Percentiles rank a stretch among this genome's conserved stretches.
phyloP scores from a whole-genome alignment of 495 filamentous ascomycete genomes.

The Hypoxylon perforatum region DNA sequence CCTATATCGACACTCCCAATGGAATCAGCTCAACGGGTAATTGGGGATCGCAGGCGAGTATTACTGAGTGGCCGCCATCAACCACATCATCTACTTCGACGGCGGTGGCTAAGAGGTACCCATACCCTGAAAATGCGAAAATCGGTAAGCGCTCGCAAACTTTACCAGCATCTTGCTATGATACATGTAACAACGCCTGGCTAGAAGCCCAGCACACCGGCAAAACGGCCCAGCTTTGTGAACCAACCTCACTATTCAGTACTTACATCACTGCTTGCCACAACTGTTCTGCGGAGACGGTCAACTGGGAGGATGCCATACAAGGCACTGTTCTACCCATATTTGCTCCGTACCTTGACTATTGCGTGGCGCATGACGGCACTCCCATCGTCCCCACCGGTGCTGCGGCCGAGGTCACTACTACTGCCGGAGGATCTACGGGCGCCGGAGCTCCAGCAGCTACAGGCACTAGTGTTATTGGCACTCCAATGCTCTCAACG shows the following conservation, averaged over 20 bases:
- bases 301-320: constrained; percentile 23
- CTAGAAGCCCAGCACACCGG: constrained; percentile 60
- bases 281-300: constrained; percentile 44
- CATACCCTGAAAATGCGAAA: not conserved
- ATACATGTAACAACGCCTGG: constrained; percentile 62
- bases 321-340: constrained; percentile 39
- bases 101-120: constrained; percentile 11
- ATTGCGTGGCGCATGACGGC: constrained; percentile 39
- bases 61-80: constrained; percentile 51
- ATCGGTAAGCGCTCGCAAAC: constrained; percentile 51
- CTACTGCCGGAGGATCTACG: constrained; percentile 25
- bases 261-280: constrained; percentile 52
- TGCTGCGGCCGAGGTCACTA: constrained; percentile 30
- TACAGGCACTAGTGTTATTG: constrained; percentile 33
- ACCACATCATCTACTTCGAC: constrained; percentile 29
- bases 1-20: constrained; percentile 31
- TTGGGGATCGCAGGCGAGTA: constrained; percentile 55
- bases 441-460: constrained; percentile 39
- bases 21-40: constrained; percentile 57
- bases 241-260: constrained; percentile 52
- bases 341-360: constrained; percentile 47
- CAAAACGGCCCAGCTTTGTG: constrained; percentile 60
- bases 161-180: constrained; percentile 61
- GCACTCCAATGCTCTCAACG: constrained; percentile 35
- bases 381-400: constrained; percentile 10